These are phyloP conservation scores for Protoeuglena noctilucae DNA, from an alignment of 139 green algal genomes.

Conservation along the genomic window DNA sequence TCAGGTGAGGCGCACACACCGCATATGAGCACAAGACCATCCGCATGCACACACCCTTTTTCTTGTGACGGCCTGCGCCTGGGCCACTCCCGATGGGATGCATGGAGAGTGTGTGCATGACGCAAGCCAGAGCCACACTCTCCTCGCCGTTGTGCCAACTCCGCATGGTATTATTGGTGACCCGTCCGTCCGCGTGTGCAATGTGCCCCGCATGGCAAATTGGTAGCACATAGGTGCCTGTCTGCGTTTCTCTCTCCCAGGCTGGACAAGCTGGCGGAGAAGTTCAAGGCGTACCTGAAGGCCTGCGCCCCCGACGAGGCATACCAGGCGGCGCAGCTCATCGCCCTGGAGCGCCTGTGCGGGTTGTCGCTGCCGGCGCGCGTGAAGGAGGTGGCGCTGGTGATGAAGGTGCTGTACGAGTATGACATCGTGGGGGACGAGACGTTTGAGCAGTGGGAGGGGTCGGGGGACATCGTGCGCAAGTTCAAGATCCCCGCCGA, in stretches of 20 bases:
- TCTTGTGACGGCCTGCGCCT: not conserved
- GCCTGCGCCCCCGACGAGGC: slow-evolving; percentile 26
- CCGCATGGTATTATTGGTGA: not conserved
- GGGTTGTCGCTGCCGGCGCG: slow-evolving; percentile 13
- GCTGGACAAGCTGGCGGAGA: slow-evolving; percentile 19
- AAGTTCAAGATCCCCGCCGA: not conserved
- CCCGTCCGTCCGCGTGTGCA: not conserved
- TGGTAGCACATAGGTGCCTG: not conserved
- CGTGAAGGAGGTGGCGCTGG: not conserved
- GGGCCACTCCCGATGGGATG: no score
- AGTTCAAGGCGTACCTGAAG: slow-evolving; percentile 17
- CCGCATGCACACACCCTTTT: not conserved
- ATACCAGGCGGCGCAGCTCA: slow-evolving; percentile 51
- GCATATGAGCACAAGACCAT: slow-evolving; percentile 1
- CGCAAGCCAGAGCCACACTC: no score
- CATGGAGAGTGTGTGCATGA: no score
- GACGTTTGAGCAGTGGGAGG: not conserved
- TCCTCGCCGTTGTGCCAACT: not conserved
- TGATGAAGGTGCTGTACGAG: not conserved
- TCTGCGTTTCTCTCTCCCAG: slow-evolving; percentile 6
- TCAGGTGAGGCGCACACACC: not conserved
- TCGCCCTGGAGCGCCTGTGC: slow-evolving; percentile 55
- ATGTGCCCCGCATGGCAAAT: not conserved
- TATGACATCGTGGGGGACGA: not conserved
- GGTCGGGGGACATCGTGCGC: not conserved